Conservation (phyloP, 2,329 filamentous ascomycete genomes). For the Bipolaris sorokiniana region DNA sequence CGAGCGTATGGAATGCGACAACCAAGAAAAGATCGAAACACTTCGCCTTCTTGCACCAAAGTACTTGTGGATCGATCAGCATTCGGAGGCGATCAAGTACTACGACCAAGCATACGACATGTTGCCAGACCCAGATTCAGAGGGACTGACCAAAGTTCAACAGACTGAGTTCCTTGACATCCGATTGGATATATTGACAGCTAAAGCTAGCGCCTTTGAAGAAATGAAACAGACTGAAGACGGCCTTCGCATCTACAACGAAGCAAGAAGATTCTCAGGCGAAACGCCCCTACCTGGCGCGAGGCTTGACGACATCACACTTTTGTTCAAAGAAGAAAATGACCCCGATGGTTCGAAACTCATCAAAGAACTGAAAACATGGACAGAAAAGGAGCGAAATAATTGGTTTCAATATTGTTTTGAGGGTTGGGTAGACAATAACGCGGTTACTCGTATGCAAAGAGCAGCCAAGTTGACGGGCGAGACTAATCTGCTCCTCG, state of each 20-base stretch:
- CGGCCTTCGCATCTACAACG: neutral
- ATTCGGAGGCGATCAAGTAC: neutral
- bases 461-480: neutral
- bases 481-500: neutral
- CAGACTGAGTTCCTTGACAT: neutral
- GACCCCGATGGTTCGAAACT: neutral
- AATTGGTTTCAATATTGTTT: constrained; percentile 3
- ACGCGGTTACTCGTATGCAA: neutral
- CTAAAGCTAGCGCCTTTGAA: neutral
- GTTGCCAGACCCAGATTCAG: neutral
- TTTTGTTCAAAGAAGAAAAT: neutral
- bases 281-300: neutral
- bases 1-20: neutral
- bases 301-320: neutral
- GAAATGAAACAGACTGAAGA: neutral
- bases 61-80: neutral
- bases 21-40: neutral
- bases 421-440: neutral
- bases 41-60: neutral
- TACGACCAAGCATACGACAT: constrained; percentile 1
- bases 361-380: neutral
- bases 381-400: constrained; percentile 1
- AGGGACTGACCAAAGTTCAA: neutral
- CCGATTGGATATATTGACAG: neutral
- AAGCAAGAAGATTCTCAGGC: neutral